Conservation (phyloP, 306 rosid genomes). For the Sphenostylis stenocarpa region DNA sequence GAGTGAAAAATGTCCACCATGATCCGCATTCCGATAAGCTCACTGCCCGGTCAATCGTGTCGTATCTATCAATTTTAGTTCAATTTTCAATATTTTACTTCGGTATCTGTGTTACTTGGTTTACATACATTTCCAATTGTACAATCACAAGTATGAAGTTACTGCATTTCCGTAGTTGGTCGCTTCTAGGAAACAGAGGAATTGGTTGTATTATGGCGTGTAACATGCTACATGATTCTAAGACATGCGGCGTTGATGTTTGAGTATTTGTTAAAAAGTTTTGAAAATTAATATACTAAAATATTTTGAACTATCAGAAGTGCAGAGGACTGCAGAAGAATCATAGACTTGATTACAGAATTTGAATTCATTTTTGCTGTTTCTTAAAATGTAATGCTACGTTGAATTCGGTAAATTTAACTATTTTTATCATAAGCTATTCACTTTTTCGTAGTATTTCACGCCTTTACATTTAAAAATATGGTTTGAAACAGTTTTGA, state of each 20-base stretch:
- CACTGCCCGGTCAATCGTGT: background rate
- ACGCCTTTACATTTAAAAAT: background rate
- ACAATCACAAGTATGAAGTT: background rate
- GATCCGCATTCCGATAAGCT: background rate
- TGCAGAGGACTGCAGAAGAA: background rate
- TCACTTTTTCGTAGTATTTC: background rate
- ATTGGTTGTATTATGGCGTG: background rate
- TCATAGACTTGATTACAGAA: background rate
- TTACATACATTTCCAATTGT: background rate
- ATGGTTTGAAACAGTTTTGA: background rate
- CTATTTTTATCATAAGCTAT: background rate
- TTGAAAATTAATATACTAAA: background rate
- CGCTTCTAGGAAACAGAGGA: background rate
- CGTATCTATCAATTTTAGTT: background rate
- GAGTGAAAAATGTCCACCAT: background rate
- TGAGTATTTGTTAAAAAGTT: background rate
- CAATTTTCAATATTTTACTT: background rate
- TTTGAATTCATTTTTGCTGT: background rate
- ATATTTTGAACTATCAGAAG: background rate
- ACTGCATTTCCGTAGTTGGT: background rate
- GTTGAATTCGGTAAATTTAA: background rate
- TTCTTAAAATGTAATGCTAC: background rate
- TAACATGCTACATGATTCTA: no score
- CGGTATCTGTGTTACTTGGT: background rate
- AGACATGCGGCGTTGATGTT: no score